Base-by-base conservation (phyloP, 306 rosid genomes). In the cucumber (Cucumis sativus) region DNA sequence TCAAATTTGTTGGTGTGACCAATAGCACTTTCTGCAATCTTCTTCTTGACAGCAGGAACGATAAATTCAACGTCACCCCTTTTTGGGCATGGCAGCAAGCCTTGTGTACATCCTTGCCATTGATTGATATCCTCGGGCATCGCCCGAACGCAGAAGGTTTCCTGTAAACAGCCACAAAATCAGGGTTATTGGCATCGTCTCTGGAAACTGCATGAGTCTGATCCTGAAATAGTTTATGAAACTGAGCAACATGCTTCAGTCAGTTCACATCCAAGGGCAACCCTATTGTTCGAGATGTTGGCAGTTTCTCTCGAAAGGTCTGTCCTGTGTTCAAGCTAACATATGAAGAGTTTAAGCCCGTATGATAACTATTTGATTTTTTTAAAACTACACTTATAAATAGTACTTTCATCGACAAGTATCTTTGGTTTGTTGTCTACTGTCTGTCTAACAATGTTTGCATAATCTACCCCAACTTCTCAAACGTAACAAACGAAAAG, bases 101-200 rank as follows among this genome's bases (percentile, higher is more conserved):
- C 92, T 89, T 15, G 98, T 86, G 84, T 92, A 96, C 99, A 96
- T 96, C 83, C 90, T 89, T 77, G 99, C 99, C 99, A 92, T 96
- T 76, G 99, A 92, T 77, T 87, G 93, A 80, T 70, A 89, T 55
- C 99, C 99, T 85, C 90, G 88, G 75, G 86, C 84, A 76, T 95
- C 99, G 20, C 99, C 98, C 0, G 97, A 85, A 23, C 97, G 96
- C 82, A 96, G 82, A 82, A 96, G 98, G 85, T 96, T 96, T 49
- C 99, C 99, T 96, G 80, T 77, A 41, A 17, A 76, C 67, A 62
- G 40, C 49, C 49, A 75, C 17, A 39, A 37, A 54, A 33, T 33
- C 37, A 33, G 37, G 37, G 37, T 13, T 11, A 28, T 0, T 30
- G 41, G 41, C 11, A 43, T 13, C 49, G 4, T 30, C 52, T 18